A percentile compares a stretch with the other conserved stretches of the same genome.
phyloP scores from a whole-genome alignment of 192 early-diverging fungal species.

The Glomus cerebriforme region DNA sequence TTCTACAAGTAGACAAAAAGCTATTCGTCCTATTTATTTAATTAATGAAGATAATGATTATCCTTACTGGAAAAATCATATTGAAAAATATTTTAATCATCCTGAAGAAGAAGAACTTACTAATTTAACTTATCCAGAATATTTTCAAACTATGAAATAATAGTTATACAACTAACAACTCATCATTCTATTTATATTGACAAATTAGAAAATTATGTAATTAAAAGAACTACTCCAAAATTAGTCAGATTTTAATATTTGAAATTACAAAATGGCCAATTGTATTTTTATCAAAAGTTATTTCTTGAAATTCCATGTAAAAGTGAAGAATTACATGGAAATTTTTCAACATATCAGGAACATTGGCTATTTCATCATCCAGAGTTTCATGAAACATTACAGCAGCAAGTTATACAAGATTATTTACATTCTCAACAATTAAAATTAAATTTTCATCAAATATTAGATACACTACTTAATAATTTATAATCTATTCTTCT shows the following conservation, averaged over 20 bases:
- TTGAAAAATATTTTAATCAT: constrained; percentile 8
- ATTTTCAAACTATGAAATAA: neutral
- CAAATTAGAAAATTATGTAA: neutral
- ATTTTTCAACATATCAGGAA: neutral
- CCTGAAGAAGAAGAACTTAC: neutral
- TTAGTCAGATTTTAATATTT: neutral
- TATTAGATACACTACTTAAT: too few relatives aligned
- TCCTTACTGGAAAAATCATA: neutral
- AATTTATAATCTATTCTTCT: too few relatives aligned
- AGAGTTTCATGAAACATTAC: neutral
- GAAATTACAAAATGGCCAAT: neutral
- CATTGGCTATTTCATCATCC: neutral
- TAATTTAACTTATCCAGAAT: neutral
- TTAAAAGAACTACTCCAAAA: neutral
- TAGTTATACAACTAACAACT: neutral
- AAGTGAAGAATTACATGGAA: neutral
- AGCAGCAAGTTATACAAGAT: constrained; percentile 1
- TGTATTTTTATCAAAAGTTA: constrained; percentile 10
- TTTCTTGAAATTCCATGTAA: neutral
- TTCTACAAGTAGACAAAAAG: neutral
- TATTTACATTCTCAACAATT: too few relatives aligned
- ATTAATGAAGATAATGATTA: neutral
- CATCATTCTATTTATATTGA: neutral
- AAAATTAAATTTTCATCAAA: neutral
- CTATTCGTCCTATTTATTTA: neutral